phyloP scores from a whole-genome alignment of 2,329 filamentous ascomycete species.

The Plectosphaerella sp. region DNA sequence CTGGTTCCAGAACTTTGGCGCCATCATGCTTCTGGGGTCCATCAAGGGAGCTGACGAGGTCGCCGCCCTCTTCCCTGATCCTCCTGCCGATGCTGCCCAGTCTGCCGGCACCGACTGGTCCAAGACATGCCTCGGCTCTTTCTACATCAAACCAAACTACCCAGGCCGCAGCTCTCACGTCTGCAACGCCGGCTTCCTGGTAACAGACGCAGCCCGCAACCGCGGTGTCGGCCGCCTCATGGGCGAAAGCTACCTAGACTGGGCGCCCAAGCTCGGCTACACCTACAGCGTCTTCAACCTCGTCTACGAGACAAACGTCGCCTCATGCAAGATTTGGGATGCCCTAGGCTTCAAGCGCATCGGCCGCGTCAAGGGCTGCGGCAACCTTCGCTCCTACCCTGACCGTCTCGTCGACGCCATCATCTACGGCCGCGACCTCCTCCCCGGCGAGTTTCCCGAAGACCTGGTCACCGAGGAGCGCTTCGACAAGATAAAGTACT shows the following conservation, averaged over 20 bases:
- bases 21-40: constrained; percentile 79
- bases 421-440: constrained; percentile 67
- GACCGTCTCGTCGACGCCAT: constrained; percentile 69
- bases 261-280: constrained; percentile 78
- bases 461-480: constrained; percentile 90
- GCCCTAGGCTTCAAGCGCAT: constrained; percentile 89
- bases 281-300: constrained; percentile 92
- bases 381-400: constrained; percentile 64
- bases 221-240: constrained; percentile 71
- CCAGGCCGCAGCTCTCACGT: constrained; percentile 86
- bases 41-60: constrained; percentile 59
- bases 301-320: constrained; percentile 90
- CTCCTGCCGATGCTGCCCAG: background rate
- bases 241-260: constrained; percentile 73
- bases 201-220: constrained; percentile 68
- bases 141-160: constrained; percentile 94
- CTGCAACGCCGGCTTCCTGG: constrained; percentile 79
- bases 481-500: constrained; percentile 98
- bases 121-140: constrained; percentile 78
- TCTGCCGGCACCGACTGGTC: constrained; percentile 58
- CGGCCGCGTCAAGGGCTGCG: constrained; percentile 71
- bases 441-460: constrained; percentile 58
- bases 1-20: constrained; percentile 89
- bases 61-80: constrained; percentile 14
- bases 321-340: constrained; percentile 88